These are phyloP conservation scores for Colletotrichum acutatum DNA, from an alignment of 2,329 filamentous ascomycete genomes.

Conservation along the genomic window DNA sequence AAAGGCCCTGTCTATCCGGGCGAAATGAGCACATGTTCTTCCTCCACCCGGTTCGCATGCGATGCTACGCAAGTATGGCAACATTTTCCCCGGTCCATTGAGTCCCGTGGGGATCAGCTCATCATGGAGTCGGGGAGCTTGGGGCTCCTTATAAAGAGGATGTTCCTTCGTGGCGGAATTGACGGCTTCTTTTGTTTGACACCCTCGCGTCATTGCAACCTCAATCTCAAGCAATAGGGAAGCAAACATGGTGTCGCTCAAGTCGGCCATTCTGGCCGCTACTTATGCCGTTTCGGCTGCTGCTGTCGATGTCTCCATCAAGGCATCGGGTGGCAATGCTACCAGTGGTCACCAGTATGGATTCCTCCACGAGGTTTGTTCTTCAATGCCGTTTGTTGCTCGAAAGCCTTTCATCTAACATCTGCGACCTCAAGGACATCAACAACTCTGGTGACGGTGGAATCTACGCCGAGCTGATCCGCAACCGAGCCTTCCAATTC, in stretches of 20 bases:
- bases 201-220: constrained; percentile 26
- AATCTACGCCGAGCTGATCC: constrained; percentile 77
- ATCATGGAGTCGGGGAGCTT: background rate
- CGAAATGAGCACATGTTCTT: background rate
- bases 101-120: background rate
- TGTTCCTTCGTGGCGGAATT: background rate
- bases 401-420: background rate
- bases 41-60: background rate
- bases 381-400: background rate
- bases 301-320: constrained; percentile 55
- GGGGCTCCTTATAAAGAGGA: constrained; percentile 6
- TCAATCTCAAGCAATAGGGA: constrained; percentile 7
- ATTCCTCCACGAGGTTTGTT: constrained; percentile 55
- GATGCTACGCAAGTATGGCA: background rate
- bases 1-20: background rate
- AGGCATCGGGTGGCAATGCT: constrained; percentile 51
- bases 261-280: constrained; percentile 38
- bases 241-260: constrained; percentile 32
- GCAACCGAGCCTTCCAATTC: constrained; percentile 76
- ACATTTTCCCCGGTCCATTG: background rate
- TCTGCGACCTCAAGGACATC: constrained; percentile 59
- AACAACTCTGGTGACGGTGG: constrained; percentile 78
- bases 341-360: constrained; percentile 58
- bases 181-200: background rate
- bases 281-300: constrained; percentile 38